phyloP scores from a whole-genome alignment of 768 basidiomycete species.

The Termitomyces titanicus region DNA sequence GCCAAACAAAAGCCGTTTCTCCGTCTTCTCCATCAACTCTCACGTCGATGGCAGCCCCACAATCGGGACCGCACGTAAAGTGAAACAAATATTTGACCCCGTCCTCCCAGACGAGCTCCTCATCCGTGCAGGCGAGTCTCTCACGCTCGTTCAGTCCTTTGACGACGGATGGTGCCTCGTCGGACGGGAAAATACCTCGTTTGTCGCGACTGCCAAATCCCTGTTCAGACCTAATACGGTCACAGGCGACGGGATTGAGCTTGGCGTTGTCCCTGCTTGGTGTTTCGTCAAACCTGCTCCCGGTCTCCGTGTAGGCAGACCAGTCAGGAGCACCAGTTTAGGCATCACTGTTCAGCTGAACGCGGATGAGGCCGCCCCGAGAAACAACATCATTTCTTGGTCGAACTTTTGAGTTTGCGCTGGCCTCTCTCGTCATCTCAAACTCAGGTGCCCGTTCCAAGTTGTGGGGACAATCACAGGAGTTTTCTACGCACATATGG shows the following conservation, averaged over 20 bases:
- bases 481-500: not conserved
- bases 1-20: conserved; percentile 29
- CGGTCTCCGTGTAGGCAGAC: conserved; percentile 58
- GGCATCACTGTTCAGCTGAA: conserved; percentile 59
- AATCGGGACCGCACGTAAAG: conserved; percentile 41
- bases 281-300: conserved; percentile 64
- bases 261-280: conserved; percentile 77
- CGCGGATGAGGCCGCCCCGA: conserved; percentile 30
- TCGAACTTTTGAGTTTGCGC: conserved; percentile 49
- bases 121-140: conserved; percentile 50
- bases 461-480: not conserved
- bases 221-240: conserved; percentile 32
- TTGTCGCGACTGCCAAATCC: conserved; percentile 31
- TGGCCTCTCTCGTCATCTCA: not conserved
- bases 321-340: conserved; percentile 60
- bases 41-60: conserved; percentile 30
- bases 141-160: conserved; percentile 62
- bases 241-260: conserved; percentile 44
- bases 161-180: conserved; percentile 84
- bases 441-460: not conserved
- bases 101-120: conserved; percentile 74
- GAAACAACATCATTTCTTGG: conserved; percentile 64
- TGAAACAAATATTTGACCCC: conserved; percentile 64
- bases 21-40: conserved; percentile 33
- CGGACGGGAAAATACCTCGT: conserved; percentile 42